phyloP scores from a whole-genome alignment of 768 basidiomycete species.

The Amanita molliuscula region DNA sequence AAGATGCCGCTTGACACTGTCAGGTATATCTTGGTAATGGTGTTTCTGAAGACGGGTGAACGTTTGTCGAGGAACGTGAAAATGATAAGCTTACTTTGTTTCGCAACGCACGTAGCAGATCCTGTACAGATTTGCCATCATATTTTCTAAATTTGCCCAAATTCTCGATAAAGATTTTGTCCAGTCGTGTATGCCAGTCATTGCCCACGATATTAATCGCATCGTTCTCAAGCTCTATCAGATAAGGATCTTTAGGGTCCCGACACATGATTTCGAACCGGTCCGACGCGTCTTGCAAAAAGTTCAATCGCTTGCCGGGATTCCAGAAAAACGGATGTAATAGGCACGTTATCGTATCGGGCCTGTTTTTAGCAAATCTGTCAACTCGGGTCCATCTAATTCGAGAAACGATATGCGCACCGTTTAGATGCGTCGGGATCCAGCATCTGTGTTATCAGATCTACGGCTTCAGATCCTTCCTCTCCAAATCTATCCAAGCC shows the following conservation, averaged over 20 bases:
- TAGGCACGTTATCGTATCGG: slow-evolving; percentile 79
- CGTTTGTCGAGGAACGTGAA: not conserved
- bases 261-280: slow-evolving; percentile 97
- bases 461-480: slow-evolving; percentile 84
- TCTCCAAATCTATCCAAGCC: slow-evolving; percentile 78
- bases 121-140: slow-evolving; percentile 83
- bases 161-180: slow-evolving; percentile 87
- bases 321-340: slow-evolving; percentile 98
- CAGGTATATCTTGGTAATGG: slow-evolving; percentile 95
- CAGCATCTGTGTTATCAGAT: slow-evolving; percentile 75
- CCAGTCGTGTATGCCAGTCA: slow-evolving; percentile 84
- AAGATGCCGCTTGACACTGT: slow-evolving; percentile 78
- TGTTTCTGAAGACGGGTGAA: slow-evolving; percentile 56
- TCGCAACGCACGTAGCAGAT: slow-evolving; percentile 82
- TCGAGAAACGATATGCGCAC: slow-evolving; percentile 31
- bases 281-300: slow-evolving; percentile 97
- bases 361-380: slow-evolving; percentile 33
- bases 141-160: slow-evolving; percentile 97
- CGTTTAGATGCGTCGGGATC: slow-evolving; percentile 62
- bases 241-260: slow-evolving; percentile 72
- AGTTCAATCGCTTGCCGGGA: slow-evolving; percentile 70
- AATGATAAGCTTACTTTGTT: slow-evolving; percentile 65
- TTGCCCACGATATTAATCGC: slow-evolving; percentile 69
- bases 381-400: slow-evolving; percentile 1
- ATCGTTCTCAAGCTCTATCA: slow-evolving; percentile 65